Percentiles rank a stretch among this genome's conserved stretches.
Conservation (phyloP, 805 yeast genomes). For the Monosporozyma aquatica region DNA sequence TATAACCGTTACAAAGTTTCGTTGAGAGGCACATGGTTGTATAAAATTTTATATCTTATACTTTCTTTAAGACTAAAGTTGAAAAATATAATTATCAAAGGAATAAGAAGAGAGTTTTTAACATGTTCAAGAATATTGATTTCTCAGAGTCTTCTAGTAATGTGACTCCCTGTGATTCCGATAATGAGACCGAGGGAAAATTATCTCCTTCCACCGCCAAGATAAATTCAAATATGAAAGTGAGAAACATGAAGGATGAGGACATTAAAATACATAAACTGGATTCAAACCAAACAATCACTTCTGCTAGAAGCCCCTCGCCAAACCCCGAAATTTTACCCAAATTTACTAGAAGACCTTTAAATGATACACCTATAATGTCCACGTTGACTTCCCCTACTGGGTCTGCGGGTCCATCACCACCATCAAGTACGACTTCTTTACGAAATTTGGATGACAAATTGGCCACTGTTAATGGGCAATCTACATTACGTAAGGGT, state of each 20-base stretch:
- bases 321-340: conserved; percentile 29
- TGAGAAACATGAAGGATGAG: not conserved
- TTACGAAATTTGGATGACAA: conserved; percentile 1
- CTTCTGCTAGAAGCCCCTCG: conserved; percentile 2
- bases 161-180: conserved; percentile 7
- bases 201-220: conserved; percentile 2
- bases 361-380: conserved; percentile 65
- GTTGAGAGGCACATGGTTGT: no score
- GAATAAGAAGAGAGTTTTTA: no score
- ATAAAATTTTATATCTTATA: no score
- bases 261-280: not conserved
- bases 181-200: conserved; percentile 5
- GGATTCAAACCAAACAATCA: not conserved
- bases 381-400: conserved; percentile 50
- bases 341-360: conserved; percentile 60
- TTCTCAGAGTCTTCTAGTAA: conserved; percentile 3
- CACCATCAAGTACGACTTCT: conserved; percentile 16
- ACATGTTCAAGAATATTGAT: conserved; percentile 9
- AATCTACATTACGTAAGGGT: not conserved
- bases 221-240: not conserved
- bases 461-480: not conserved
- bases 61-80: no score
- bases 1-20: no score
- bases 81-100: no score
- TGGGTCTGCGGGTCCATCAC: conserved; percentile 26